phyloP scores from a whole-genome alignment of 805 yeast genomes.

The Candida xiaguanensis region DNA sequence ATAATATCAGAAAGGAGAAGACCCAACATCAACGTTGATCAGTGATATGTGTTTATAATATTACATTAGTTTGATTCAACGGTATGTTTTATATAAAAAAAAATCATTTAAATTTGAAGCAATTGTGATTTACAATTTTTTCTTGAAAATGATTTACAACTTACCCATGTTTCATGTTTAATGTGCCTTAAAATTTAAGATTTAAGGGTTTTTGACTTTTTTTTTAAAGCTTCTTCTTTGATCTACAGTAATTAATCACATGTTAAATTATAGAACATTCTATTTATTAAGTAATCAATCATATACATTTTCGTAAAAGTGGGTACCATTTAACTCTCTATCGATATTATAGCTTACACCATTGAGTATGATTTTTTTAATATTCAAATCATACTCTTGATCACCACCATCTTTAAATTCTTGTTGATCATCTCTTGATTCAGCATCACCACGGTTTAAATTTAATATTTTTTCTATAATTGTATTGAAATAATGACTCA shows the following conservation, averaged over 20 bases:
- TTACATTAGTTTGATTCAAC: too few relatives aligned
- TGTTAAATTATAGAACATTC: too few relatives aligned
- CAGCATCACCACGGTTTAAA: conserved; percentile 41
- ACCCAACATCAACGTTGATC: too few relatives aligned
- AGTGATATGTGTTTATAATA: too few relatives aligned
- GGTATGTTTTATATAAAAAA: too few relatives aligned
- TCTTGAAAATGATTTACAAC: background rate
- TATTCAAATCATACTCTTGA: conserved; percentile 12
- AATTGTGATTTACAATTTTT: background rate
- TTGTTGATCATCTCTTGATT: conserved; percentile 25
- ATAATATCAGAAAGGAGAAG: too few relatives aligned
- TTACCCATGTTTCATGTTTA: background rate
- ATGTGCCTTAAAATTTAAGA: background rate
- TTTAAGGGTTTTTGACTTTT: too few relatives aligned
- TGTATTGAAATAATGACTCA: conserved; percentile 34
- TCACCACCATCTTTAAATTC: conserved; percentile 36
- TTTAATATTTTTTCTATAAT: conserved; percentile 28
- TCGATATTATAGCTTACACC: conserved; percentile 34
- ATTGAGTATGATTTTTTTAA: conserved; percentile 25
- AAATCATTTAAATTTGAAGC: too few relatives aligned
- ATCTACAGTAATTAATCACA: too few relatives aligned
- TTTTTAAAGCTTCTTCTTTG: too few relatives aligned
- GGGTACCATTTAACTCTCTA: conserved; percentile 38
- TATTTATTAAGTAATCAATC: background rate
- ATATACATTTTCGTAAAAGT: conserved; percentile 19